Base-by-base conservation (phyloP, 139 green algal species). In the Chlorella sorokiniana region DNA sequence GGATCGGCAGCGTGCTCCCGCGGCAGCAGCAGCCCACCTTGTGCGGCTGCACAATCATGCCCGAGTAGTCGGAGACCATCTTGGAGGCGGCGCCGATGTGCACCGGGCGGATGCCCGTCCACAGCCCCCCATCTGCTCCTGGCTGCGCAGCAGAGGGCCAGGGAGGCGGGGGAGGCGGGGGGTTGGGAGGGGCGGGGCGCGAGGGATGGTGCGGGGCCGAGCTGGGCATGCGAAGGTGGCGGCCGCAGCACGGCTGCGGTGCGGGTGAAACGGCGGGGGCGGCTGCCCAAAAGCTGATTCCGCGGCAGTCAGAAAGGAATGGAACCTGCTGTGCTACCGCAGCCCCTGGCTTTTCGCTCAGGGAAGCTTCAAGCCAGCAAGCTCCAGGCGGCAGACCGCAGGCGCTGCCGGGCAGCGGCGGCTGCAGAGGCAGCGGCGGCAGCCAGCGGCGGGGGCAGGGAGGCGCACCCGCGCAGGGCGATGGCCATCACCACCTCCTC, bases 401-500 rank as follows among this genome's bases (percentile, higher is more conserved):
- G n/a, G n/a, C n/a, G n/a, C n/a, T n/a, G n/a, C n/a, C n/a, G 62
- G 62, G 62, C 29, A 69, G 62, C 62, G 62, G 62, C 20, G 25
- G 48, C 14, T 56, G 48, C 11, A 48, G 8, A 48, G 23, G 33
- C 11, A n/a, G 35, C 18, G 33, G 8, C 42, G 65, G 11, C 33
- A 72, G 33, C 10, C 35, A 27, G 64, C 14, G 31, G 64, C 31
- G 35, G 64, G 18, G 10, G 31, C 11, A 27, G 22, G 8, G 31
- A 4, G 31, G 9, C 87, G 68, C 82, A 94, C 90, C 94, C 94
- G 42, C 91, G 83, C 76, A 97, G 87, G 10, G 88, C 89, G 51
- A 98, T 94, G 42, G 96, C 93, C 93, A 99, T 97, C 11, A 95
- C 93, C 3, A 99, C 87, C 90, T 99, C 97, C 86, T 99, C 97